phyloP scores from a whole-genome alignment of 2,329 filamentous ascomycete genomes.

The Sphaerulina musiva region DNA sequence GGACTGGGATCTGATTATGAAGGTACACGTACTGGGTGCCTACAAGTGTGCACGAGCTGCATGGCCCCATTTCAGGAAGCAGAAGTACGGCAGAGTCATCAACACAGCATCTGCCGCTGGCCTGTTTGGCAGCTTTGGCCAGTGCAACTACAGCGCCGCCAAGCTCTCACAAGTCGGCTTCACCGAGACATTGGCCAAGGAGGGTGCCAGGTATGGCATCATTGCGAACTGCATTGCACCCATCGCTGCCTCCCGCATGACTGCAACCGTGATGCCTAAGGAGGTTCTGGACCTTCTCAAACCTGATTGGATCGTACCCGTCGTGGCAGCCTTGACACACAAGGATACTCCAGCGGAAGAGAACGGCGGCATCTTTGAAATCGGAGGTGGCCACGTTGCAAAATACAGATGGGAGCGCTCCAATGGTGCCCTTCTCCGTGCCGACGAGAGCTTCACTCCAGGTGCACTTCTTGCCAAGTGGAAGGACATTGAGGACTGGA shows the following conservation, averaged over 20 bases:
- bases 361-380: constrained; percentile 86
- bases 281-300: constrained; percentile 78
- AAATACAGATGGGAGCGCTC: constrained; percentile 95
- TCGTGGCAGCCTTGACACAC: constrained; percentile 84
- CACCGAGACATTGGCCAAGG: constrained; percentile 95
- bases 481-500: constrained; percentile 82
- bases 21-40: constrained; percentile 84
- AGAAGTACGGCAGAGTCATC: constrained; percentile 95
- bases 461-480: constrained; percentile 84
- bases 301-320: constrained; percentile 90
- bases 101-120: constrained; percentile 96
- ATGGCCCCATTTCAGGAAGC: constrained; percentile 96
- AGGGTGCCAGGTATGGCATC: constrained; percentile 97
- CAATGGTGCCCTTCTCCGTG: constrained; percentile 79
- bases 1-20: constrained; percentile 94
- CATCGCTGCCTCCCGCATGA: constrained; percentile 93
- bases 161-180: constrained; percentile 95
- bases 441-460: constrained; percentile 80
- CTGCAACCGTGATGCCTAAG: constrained; percentile 89
- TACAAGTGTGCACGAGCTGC: constrained; percentile 94
- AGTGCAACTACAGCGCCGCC: constrained; percentile 95
- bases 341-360: constrained; percentile 68
- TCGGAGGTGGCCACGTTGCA: constrained; percentile 82
- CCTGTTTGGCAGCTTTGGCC: constrained; percentile 90
- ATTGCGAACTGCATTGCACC: constrained; percentile 90